Evolutionary conservation across 1,284 basidiomycete genomes (phyloP).

Genomic region (Fomes fomentarius): DNA sequence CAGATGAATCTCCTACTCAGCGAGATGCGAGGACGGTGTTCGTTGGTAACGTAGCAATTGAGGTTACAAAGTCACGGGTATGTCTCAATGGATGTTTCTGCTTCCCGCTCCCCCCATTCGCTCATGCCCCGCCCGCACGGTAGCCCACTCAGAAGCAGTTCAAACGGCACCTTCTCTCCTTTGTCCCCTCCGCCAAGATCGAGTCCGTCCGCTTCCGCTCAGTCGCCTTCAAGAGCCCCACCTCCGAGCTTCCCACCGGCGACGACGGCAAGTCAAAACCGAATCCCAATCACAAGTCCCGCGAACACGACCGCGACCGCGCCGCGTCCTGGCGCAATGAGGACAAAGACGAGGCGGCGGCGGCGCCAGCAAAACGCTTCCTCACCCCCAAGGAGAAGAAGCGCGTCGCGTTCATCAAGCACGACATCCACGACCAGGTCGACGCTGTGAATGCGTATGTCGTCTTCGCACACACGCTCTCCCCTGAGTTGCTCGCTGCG

Average conservation of each 20-base stretch:
- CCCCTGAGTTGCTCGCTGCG: slow-evolving; percentile 28
- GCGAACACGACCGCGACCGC: slow-evolving; percentile 61
- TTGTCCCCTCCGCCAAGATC: slow-evolving; percentile 74
- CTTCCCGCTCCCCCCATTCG: neutral
- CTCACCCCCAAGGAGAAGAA: slow-evolving; percentile 89
- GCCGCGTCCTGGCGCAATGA: slow-evolving; percentile 68
- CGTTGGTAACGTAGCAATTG: slow-evolving; percentile 87
- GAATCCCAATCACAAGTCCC: slow-evolving; percentile 36
- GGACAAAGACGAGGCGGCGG: slow-evolving; percentile 43
- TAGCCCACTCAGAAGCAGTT: slow-evolving; percentile 69
- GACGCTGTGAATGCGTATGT: slow-evolving; percentile 84
- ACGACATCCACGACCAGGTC: slow-evolving; percentile 78
- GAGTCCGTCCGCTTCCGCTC: slow-evolving; percentile 93
- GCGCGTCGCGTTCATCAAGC: slow-evolving; percentile 93
- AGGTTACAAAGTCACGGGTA: slow-evolving; percentile 79
- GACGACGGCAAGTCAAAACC: slow-evolving; percentile 36
- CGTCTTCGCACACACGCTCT: slow-evolving; percentile 77
- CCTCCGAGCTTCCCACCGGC: slow-evolving; percentile 58
- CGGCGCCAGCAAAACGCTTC: slow-evolving; percentile 56
- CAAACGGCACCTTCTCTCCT: slow-evolving; percentile 70
- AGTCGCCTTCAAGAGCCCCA: slow-evolving; percentile 83
- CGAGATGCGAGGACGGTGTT: slow-evolving; percentile 88
- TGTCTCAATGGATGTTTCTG: too few species aligned
- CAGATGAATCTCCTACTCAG: slow-evolving; percentile 69
- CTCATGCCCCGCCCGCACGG: slow-evolving; percentile 1